A percentile compares a stretch with the other conserved stretches of the same genome.
These are phyloP conservation scores for Cyclotella baltica DNA, from an alignment of 108 stramenopile species.

Conservation along the genomic window DNA sequence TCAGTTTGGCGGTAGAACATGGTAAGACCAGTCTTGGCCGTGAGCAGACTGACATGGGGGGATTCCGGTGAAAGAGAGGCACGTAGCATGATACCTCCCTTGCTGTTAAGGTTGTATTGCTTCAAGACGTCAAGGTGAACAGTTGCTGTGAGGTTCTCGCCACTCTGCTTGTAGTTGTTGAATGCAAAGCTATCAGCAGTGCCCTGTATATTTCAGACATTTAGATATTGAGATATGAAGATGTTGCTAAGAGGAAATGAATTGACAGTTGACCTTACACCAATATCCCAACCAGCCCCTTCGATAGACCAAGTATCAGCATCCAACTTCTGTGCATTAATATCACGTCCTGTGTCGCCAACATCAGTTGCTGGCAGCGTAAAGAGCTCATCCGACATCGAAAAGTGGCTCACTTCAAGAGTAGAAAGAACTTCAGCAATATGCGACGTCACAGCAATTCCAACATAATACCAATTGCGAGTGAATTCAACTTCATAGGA, in stretches of 20 bases:
- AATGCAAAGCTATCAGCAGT: constrained; percentile 33
- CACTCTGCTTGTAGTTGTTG: constrained; percentile 23
- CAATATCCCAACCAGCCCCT: constrained; percentile 30
- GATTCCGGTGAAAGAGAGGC: constrained; percentile 13
- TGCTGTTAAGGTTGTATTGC: constrained; percentile 13
- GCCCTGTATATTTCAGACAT: constrained; percentile 4
- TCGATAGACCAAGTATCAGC: constrained; percentile 17
- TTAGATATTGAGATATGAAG: not conserved
- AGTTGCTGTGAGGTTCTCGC: constrained; percentile 17
- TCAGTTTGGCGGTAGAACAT: constrained; percentile 17
- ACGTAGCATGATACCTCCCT: constrained; percentile 37
- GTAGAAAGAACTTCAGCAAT: constrained; percentile 8
- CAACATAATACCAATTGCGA: constrained; percentile 4
- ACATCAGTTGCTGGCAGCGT: constrained; percentile 15
- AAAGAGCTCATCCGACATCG: constrained; percentile 13
- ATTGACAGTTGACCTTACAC: constrained; percentile 9
- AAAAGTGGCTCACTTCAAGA: constrained; percentile 23
- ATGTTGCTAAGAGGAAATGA: not conserved
- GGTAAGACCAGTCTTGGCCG: constrained; percentile 18
- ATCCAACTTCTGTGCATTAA: not conserved
- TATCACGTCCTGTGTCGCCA: constrained; percentile 16
- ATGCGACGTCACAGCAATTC: constrained; percentile 23
- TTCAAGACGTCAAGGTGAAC: constrained; percentile 22
- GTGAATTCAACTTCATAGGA: constrained; percentile 1
- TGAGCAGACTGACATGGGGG: constrained; percentile 29